Evolutionary conservation across 371 early-diverging fungal species (phyloP).

Genomic region (Mortierella sp.): DNA sequence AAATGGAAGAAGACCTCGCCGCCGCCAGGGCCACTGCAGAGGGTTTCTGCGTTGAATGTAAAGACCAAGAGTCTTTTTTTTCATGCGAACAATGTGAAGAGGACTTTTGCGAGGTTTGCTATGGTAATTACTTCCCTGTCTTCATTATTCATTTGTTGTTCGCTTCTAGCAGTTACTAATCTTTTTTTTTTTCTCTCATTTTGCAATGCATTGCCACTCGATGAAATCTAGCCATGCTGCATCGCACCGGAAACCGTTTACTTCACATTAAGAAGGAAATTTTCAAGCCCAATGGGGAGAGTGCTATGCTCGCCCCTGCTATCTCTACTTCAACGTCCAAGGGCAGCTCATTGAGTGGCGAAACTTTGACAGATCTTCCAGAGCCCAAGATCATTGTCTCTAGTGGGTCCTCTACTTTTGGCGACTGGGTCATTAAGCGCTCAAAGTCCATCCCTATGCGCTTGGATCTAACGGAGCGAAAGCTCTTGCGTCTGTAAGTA

Average conservation of each 20-base stretch:
- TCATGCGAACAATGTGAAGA: slow-evolving; percentile 84
- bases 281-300: slow-evolving; percentile 33
- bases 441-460: slow-evolving; percentile 95
- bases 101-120: slow-evolving; percentile 94
- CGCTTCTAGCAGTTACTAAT: background rate
- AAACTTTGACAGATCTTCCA: slow-evolving; percentile 40
- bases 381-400: slow-evolving; percentile 59
- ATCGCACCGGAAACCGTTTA: slow-evolving; percentile 87
- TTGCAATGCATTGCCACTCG: slow-evolving; percentile 7
- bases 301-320: slow-evolving; percentile 14
- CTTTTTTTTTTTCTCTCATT: background rate
- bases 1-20: slow-evolving; percentile 44
- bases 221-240: slow-evolving; percentile 70
- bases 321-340: slow-evolving; percentile 36
- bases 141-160: background rate
- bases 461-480: slow-evolving; percentile 88
- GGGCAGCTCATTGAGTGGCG: slow-evolving; percentile 48
- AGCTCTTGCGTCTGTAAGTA: slow-evolving; percentile 83
- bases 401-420: slow-evolving; percentile 62
- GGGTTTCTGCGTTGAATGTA: slow-evolving; percentile 94
- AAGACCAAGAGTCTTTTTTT: slow-evolving; percentile 80
- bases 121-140: slow-evolving; percentile 55
- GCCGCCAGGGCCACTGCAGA: slow-evolving; percentile 55
- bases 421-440: slow-evolving; percentile 84
- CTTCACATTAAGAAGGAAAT: slow-evolving; percentile 66